Evolutionary conservation across 2,329 filamentous ascomycete genomes (phyloP), one percentile per base, ranked within the genome.

Genomic region (Pleurostoma richardsiae): DNA sequence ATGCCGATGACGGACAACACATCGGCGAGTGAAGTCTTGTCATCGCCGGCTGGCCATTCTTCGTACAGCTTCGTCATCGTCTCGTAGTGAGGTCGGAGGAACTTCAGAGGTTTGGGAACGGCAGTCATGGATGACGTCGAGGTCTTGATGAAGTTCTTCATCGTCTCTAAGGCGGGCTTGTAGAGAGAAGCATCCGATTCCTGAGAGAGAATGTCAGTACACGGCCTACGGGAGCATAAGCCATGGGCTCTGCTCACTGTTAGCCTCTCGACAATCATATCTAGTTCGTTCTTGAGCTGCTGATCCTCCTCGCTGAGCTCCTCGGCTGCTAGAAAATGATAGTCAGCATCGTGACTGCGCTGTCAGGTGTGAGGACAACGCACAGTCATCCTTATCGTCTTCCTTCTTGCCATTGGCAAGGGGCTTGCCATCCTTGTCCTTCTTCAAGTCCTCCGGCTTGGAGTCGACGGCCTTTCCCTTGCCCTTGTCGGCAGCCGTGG

Each of bases 71-170:
- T 87, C 52, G 86, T 86, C 63, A 99, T 77, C 48, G 86, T 83
- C 70, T 95, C 88, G 73, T 97, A 99, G 70, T 99, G 92, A 56
- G 92, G 94, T 73, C 94, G 83, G 54, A 99, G 81, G 68, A 99
- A 99, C 71, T 99, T 99, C 60, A 99, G 80, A 31, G 94, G 94
- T 72, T 99, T 99, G 28, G 95, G 94, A 52, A 99, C 94, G 50
- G 94, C 94, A 42, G 94, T 99, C 94, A 99, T 99, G 41, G 95
- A 99, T 49, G 91, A 97, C 56, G 94, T 99, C 50, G 94, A 96
- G 47, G 94, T 99, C 77, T 96, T 97, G 77, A 99, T 99, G 64
- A 90, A 95, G 61, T 85, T 90, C 76, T 96, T 97, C 83, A 99
- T 96, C 56, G 90, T 87, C 69, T 97, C 91, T 56, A 99, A 77